phyloP scores from a whole-genome alignment of 208 protist genomes.

The Porcisia deanei region DNA sequence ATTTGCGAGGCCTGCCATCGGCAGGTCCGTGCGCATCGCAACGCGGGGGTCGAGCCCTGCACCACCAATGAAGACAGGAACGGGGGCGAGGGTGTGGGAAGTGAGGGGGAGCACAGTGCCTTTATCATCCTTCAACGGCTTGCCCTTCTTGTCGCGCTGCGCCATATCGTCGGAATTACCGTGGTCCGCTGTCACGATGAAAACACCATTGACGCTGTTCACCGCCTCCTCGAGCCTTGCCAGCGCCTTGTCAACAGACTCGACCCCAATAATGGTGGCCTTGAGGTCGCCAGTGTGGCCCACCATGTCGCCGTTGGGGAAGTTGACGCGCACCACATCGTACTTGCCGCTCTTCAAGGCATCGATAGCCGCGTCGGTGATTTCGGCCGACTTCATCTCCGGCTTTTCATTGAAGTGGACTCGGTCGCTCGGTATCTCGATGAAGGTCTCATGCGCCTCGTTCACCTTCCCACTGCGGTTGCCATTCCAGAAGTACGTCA shows the following conservation, averaged over 20 bases:
- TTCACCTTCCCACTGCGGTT: slow-evolving; percentile 94
- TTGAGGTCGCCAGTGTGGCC: slow-evolving; percentile 94
- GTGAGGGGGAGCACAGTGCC: slow-evolving; percentile 87
- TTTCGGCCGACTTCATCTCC: slow-evolving; percentile 94
- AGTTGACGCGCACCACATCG: slow-evolving; percentile 94
- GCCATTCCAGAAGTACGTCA: slow-evolving; percentile 98
- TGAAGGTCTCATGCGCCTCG: slow-evolving; percentile 89
- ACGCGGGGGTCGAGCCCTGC: slow-evolving; percentile 78
- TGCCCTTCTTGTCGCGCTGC: slow-evolving; percentile 93
- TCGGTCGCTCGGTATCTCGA: slow-evolving; percentile 89
- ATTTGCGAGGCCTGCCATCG: slow-evolving; percentile 89
- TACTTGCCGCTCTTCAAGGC: slow-evolving; percentile 91
- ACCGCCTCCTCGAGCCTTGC: slow-evolving; percentile 82
- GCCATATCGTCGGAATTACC: slow-evolving; percentile 96
- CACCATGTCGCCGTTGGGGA: slow-evolving; percentile 96
- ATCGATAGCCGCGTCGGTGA: slow-evolving; percentile 89
- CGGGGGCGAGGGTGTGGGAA: slow-evolving; percentile 93
- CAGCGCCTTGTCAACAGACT: slow-evolving; percentile 89
- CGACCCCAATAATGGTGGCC: slow-evolving; percentile 75
- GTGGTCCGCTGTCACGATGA: slow-evolving; percentile 94
- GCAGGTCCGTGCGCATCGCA: slow-evolving; percentile 84
- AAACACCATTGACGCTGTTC: slow-evolving; percentile 82
- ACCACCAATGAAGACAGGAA: slow-evolving; percentile 93
- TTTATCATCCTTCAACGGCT: slow-evolving; percentile 66
- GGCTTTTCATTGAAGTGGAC: slow-evolving; percentile 95